Percentiles rank a stretch among this genome's conserved stretches.
These are phyloP conservation scores for Tricholoma hemisulphureum DNA, from an alignment of 768 basidiomycete genomes.

Conservation along the genomic window DNA sequence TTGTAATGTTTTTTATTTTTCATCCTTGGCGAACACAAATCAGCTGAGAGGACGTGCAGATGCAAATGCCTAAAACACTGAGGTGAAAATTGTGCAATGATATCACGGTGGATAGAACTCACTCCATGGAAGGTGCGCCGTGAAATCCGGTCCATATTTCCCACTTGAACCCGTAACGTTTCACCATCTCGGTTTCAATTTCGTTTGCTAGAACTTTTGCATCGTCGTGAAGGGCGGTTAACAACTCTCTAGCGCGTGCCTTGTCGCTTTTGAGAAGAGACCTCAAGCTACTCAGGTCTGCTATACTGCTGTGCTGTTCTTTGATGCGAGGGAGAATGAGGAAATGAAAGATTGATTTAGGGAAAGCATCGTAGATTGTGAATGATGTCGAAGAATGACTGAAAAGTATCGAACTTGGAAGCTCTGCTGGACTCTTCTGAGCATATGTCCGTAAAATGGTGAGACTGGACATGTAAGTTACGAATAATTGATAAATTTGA, in stretches of 20 bases:
- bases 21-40: constrained; percentile 64
- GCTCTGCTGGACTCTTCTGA: constrained; percentile 41
- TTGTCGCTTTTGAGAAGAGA: constrained; percentile 56
- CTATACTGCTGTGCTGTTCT: constrained; percentile 19
- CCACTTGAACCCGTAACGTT: constrained; percentile 74
- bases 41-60: constrained; percentile 81
- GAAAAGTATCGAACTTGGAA: constrained; percentile 64
- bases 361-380: constrained; percentile 73
- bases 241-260: constrained; percentile 49
- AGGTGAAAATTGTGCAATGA: background rate
- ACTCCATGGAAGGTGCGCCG: constrained; percentile 84
- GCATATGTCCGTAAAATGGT: constrained; percentile 66
- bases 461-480: constrained; percentile 41
- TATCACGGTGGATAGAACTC: constrained; percentile 34
- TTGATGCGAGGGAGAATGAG: constrained; percentile 72
- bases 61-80: constrained; percentile 63
- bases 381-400: constrained; percentile 52
- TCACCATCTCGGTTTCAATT: constrained; percentile 79
- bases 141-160: constrained; percentile 83
- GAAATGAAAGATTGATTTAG: constrained; percentile 87
- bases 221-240: constrained; percentile 53
- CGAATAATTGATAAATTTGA: too few species aligned
- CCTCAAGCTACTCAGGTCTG: constrained; percentile 53
- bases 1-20: constrained; percentile 93
- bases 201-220: constrained; percentile 54